Base-by-base conservation (phyloP, 306 rosid species). In the Trifolium dubium region DNA sequence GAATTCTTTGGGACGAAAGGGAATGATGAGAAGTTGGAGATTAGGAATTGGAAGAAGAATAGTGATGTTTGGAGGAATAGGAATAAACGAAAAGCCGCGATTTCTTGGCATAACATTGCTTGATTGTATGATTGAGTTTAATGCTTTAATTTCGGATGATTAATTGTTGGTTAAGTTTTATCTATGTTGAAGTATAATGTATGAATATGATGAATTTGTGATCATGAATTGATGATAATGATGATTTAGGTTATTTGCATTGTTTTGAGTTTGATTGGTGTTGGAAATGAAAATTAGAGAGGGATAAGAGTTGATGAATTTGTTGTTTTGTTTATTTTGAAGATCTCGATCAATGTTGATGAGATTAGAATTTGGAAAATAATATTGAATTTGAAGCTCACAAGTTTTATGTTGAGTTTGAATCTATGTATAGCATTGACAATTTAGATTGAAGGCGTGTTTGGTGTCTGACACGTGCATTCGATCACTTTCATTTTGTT, bases 41-140 rank as follows among this genome's bases (percentile, higher is more conserved):
- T 86, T 74, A 70, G 80, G 55, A 74, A 83, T 75, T 83, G 86
- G 88, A 80, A 29, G 64, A 80, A 49, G 84, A 75, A 75, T 44
- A 75, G 80, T 61, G 64, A 80, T 49, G 63, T 39, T 10, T 80
- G 84, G 84, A 17, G 5, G 55, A 61, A 80, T 54, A 80, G 77
- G 77, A 80, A 80, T 76, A 80, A 80, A 8, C 80, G 84, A 4
- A 80, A 75, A 75, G 80, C 73, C 0, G 84, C 84, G 49, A 46
- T 80, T 62, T 75, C 80, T 18, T 80, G 84, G 84, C 77, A 75
- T n/a, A 69, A 44, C 32, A 64, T 69, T 13, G 75, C 79, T 0
- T 77, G 40, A 41, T 56, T 68, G 80, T 74, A 50, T 51, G 40
- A 9, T 56, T 73, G 11, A 59, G 62, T 70, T 58, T 73, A n/a